A percentile compares a stretch with the other conserved stretches of the same genome.
Conservation (phyloP, 2,329 filamentous ascomycete genomes). For the Beauveria scarabaeidicola region DNA sequence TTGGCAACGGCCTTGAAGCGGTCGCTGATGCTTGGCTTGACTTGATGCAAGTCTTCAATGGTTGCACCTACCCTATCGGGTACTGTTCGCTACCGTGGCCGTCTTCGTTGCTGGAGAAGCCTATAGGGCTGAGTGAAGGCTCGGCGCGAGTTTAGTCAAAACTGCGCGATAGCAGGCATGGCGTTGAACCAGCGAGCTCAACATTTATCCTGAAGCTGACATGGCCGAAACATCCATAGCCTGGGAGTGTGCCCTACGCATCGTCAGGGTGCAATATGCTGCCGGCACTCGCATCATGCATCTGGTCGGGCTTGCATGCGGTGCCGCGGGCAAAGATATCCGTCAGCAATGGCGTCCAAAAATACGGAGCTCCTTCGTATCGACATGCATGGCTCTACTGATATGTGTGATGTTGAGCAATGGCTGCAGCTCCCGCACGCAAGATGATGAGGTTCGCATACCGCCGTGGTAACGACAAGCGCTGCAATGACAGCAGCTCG, state of each 20-base stretch:
- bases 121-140: no score
- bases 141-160: no score
- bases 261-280: no score
- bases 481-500: not conserved
- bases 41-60: no score
- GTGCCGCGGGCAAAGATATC: not conserved
- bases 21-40: not conserved
- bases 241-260: no score
- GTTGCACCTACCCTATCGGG: no score
- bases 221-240: no score
- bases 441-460: not conserved
- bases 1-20: not conserved
- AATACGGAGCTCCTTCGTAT: not conserved
- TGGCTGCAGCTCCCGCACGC: not conserved
- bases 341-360: not conserved
- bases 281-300: not conserved
- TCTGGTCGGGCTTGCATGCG: not conserved
- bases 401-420: not conserved
- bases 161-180: no score
- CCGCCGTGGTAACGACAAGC: not conserved
- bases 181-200: no score
- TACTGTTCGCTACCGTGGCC: no score
- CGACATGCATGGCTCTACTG: not conserved
- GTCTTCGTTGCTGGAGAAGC: no score
- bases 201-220: no score